Conservation (phyloP, 176 grass and related monocot genomes). For the Rhynchospora pubera region DNA sequence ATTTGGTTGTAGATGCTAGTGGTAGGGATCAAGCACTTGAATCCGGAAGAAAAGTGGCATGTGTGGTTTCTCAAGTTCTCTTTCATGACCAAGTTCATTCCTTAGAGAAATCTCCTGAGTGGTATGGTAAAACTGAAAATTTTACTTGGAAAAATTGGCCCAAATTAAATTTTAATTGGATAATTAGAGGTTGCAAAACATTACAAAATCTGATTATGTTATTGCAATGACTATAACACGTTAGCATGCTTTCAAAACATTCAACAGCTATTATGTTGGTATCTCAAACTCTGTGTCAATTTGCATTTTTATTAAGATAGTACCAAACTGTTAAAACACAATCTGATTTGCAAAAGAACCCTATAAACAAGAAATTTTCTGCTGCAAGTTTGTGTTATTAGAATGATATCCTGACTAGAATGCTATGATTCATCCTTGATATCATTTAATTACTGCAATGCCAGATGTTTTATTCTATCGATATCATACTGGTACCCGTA, state of each 20-base stretch:
- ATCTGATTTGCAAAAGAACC: not conserved
- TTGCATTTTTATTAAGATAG: too few species aligned
- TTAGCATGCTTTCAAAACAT: not conserved
- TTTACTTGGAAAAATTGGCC: too few species aligned
- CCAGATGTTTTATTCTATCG: not conserved
- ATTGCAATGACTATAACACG: not conserved
- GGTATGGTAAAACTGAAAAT: too few species aligned
- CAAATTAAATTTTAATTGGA: too few species aligned
- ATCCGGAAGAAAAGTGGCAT: slow-evolving; percentile 89
- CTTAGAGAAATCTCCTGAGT: slow-evolving; percentile 56
- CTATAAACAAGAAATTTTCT: not conserved
- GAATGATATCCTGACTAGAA: too few species aligned
- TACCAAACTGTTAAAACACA: too few species aligned
- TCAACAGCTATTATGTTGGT: not conserved
- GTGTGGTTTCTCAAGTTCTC: slow-evolving; percentile 71
- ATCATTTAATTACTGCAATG: not conserved
- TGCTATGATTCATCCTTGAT: too few species aligned
- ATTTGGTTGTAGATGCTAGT: slow-evolving; percentile 63
- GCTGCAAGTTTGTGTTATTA: not conserved
- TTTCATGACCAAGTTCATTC: slow-evolving; percentile 51
- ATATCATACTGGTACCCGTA: not conserved
- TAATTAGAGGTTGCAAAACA: not conserved
- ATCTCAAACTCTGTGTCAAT: too few species aligned
- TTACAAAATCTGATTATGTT: too few species aligned
- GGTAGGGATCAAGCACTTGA: slow-evolving; percentile 70